Base-by-base conservation (phyloP, 805 yeast species). In the Saturnispora besseyi region DNA sequence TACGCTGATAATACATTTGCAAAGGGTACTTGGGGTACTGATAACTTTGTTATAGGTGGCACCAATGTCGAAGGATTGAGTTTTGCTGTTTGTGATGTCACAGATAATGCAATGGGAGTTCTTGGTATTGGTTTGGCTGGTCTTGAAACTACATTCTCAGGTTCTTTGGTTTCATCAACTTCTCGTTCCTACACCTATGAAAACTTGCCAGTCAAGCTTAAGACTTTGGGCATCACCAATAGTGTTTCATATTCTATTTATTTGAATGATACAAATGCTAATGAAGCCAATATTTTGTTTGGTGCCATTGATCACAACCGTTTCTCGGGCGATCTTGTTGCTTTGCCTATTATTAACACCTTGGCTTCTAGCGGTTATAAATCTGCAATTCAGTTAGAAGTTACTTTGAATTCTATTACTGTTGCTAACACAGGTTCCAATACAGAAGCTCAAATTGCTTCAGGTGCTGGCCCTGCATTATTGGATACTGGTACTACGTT, bases 281-380 rank as follows among this genome's bases (percentile, higher is more conserved):
- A 58, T 4, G 53, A 67, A 1, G 90, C 88, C 6, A 62, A 71
- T 10, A 67, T 84, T n/a, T 62, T 84, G 44, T 84, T 84, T 67
- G 91, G 93, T 48, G 93, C 82, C 30, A 74, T 81, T 31, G 93
- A 84, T 58, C 77, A 75, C 53, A 72, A 76, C 41, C 82, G 81
- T 62, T 82, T 78, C 61, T 46, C 66, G 0, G 89, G 88, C n/a
- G 53, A 62, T 30, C 60, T 82, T 32, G 62, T 69, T 30, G 63
- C 78, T 0, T 61, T 82, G 4, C 81, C 83, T 18, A 54, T 79
- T 37, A 64, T 77, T 51, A 79, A 80, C 62, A 61, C 73, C 11
- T 57, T 64, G 26, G 54, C 54, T 18, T 32, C 56, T n/a, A 42
- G 22, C 15, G 72, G 72, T 21, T 75, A 69, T 58, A 47, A 44